Evolutionary conservation across 2,329 filamentous ascomycete genomes (phyloP), one percentile per base, ranked within the genome.

Genomic region (Cladosporium sp.): DNA sequence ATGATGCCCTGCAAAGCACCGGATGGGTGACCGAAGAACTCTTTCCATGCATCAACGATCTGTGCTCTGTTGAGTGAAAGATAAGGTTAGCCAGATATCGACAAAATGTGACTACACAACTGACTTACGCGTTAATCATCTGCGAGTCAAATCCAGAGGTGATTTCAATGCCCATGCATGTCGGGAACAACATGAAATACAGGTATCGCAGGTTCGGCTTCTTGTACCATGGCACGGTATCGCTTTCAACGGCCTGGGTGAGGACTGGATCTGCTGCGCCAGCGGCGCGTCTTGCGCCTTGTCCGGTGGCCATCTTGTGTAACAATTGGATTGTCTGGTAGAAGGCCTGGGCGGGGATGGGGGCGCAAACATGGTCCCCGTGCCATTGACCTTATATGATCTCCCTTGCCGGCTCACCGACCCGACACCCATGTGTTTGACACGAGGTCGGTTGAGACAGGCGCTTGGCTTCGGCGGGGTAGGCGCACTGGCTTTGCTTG

Each of bases 161-260:
- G 59, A 79, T 79, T 66, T 83, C 80, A 51, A 83, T 79, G 40
- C 80, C 80, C 68, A 83, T 78, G 61, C 77, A 81, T 38, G 77
- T 78, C 18, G 78, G 78, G 51, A 83, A 78, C 43, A 84, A 72
- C 52, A 79, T 65, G 6, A 83, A 61, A 58, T 84, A 83, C 32
- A 83, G 69, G 15, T 60, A 61, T 47, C 79, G 71, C 33, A 83
- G 67, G 55, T 83, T 83, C 1, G 75, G 77, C 63, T 84, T 84
- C 59, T 71, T 73, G 67, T 75, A 82, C 78, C 78, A 83, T 50
- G 66, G 27, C 22, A 69, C 68, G 29, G 64, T 64, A 53, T 76
- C 73, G 11, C 65, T 63, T 49, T 70, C 67, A 19, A 72, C 50
- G 19, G 52, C 52, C 9, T 53, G 56, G 15, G 58, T 60, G 32